phyloP scores from a whole-genome alignment of 306 rosid genomes.

The Neltuma alba region DNA sequence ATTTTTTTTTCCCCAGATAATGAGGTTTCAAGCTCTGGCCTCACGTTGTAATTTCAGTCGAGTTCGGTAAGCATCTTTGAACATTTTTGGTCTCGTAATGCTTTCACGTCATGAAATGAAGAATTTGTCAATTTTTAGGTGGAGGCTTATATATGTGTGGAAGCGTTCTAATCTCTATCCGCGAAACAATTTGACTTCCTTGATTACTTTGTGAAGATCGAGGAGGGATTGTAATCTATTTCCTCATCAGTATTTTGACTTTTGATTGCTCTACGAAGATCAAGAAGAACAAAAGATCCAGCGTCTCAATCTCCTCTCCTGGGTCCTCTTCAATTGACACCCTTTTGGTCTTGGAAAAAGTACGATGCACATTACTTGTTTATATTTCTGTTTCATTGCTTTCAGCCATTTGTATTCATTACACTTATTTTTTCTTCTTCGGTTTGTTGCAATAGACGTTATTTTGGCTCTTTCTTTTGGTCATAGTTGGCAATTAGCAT shows the following conservation, averaged over 20 bases:
- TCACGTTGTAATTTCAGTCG: too few species aligned
- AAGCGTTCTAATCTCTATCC: not conserved
- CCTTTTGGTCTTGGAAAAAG: not conserved
- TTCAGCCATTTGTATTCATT: not conserved
- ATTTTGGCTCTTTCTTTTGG: not conserved
- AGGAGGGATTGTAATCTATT: not conserved
- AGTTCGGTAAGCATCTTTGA: too few species aligned
- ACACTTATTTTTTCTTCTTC: not conserved
- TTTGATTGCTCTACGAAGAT: slow-evolving; percentile 25
- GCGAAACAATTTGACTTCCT: not conserved
- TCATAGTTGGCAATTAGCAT: not conserved
- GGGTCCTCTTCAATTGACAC: not conserved
- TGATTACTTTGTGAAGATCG: not conserved
- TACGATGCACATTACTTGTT: slow-evolving; percentile 10
- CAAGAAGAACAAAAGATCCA: slow-evolving; percentile 22
- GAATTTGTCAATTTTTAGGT: too few species aligned
- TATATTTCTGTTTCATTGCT: not conserved
- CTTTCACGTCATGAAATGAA: too few species aligned
- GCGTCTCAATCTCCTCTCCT: not conserved
- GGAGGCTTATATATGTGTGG: too few species aligned
- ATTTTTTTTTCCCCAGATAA: too few species aligned
- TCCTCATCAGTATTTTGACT: not conserved
- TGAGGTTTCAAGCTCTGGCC: too few species aligned
- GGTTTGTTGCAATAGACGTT: not conserved
- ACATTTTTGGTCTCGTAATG: too few species aligned